Evolutionary conservation across 2,329 filamentous ascomycete genomes (phyloP), one percentile per base, ranked within the genome.

Genomic region (Ceratocystis diversiconidia): DNA sequence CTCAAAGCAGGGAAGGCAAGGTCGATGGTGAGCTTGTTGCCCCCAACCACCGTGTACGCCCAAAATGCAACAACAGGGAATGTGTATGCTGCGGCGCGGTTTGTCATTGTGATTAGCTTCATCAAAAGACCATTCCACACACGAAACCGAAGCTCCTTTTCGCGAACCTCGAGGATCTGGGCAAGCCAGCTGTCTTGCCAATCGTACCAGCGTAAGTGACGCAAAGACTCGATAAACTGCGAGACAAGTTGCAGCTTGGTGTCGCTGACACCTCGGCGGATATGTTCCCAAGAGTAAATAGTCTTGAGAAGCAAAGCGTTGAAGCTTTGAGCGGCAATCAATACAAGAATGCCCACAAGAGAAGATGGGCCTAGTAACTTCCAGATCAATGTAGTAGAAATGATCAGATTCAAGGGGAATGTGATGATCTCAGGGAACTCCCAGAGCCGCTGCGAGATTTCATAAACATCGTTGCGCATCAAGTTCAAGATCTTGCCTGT

Each of bases 401-500:
- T 78, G 1, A 90, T 71, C n/a, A 92, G 80, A 67, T 87, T 88
- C 17, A 94, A 74, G 0, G 91, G 91, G 68, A 88, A 89, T 2
- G 86, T 86, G 50, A 95, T 77, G 1, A 96, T 77, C n/a, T 79
- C 79, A 1, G 88, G 82, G 63, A 94, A 88, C 68, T 96, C 91
- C 91, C 91, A 96, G 70, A 96, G 94, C 55, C 88, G 78, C 71
- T 92, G 89, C 2, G 89, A 83, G 48, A 92, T 84, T 72, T 92
- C 88, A 71, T 92, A 94, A 0, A 88, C 89, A 72, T 94, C 89
- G 67, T 82, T 85, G 61, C 90, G 85, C 79, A 95, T 88, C 1
- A 96, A 75, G 70, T 95, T 96, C 68, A 96, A 81, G 63, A 96
- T 94, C 72, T 95, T 95, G 6, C 91, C 91, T 75, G 92, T 92